Evolutionary conservation across 306 rosid species (phyloP).

Genomic region (Vigna nakashimae): DNA sequence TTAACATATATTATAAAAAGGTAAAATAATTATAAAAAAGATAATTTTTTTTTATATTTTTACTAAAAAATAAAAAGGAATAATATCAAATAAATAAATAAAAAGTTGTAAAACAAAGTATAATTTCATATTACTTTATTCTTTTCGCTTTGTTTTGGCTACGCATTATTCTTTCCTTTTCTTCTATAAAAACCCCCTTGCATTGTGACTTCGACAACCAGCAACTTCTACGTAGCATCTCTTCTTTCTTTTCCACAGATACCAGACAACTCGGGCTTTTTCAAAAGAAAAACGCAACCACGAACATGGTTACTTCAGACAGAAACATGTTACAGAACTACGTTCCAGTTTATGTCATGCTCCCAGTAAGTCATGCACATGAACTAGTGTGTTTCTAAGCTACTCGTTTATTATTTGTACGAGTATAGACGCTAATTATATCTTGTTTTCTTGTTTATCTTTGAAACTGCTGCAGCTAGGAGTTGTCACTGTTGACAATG

Average conservation of each 20-base stretch:
- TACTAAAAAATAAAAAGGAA: no score
- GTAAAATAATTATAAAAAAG: no score
- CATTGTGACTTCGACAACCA: conserved; percentile 3
- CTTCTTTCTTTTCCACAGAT: background rate
- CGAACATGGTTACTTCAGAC: conserved; percentile 34
- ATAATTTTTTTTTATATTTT: no score
- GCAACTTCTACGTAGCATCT: conserved; percentile 10
- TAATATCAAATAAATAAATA: no score
- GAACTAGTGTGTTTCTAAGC: background rate
- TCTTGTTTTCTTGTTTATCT: background rate
- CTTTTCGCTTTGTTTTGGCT: background rate
- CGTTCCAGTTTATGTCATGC: conserved; percentile 88
- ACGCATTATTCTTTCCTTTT: background rate
- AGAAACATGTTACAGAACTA: conserved; percentile 67
- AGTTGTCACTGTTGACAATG: conserved; percentile 61
- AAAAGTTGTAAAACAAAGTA: no score
- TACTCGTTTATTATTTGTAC: background rate
- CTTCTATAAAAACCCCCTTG: conserved; percentile 16
- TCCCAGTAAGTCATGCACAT: conserved; percentile 67
- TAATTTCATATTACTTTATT: background rate
- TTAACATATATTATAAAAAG: no score
- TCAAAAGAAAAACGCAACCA: conserved; percentile 40
- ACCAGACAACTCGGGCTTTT: background rate
- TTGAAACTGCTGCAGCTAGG: conserved; percentile 59
- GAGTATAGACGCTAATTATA: background rate